Evolutionary conservation across 352 stramenopile genomes (phyloP).

Genomic region (Hyaloperonospora arabidopsidis): DNA sequence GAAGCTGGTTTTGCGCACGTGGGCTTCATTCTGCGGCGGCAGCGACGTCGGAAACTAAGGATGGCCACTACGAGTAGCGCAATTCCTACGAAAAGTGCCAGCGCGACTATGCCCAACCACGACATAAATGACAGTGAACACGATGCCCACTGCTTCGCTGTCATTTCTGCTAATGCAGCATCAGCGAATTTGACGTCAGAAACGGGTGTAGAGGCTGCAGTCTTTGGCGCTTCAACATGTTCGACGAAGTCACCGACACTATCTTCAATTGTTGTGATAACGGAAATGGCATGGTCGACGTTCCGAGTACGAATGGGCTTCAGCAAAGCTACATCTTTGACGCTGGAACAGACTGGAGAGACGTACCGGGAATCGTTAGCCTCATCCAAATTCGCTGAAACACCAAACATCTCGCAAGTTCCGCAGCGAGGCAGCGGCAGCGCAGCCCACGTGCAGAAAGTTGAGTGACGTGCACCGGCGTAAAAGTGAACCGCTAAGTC

Average conservation of each 20-base stretch:
- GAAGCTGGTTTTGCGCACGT: slow-evolving; percentile 9
- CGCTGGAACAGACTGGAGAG: slow-evolving; percentile 21
- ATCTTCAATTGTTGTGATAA: background rate
- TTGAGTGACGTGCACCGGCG: slow-evolving; percentile 3
- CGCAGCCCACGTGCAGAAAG: slow-evolving; percentile 33
- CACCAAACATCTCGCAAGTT: slow-evolving; percentile 42
- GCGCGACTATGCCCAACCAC: slow-evolving; percentile 18
- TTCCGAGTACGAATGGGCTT: slow-evolving; percentile 12
- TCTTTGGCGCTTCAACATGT: background rate
- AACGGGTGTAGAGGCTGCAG: background rate
- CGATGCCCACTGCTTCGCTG: slow-evolving; percentile 6
- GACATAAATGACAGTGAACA: slow-evolving; percentile 15
- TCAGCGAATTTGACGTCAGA: slow-evolving; percentile 4
- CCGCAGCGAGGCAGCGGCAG: slow-evolving; percentile 46
- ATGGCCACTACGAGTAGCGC: slow-evolving; percentile 15
- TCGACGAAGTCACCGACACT: background rate
- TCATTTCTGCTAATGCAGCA: slow-evolving; percentile 4
- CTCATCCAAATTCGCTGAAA: background rate
- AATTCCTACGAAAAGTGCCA: slow-evolving; percentile 15
- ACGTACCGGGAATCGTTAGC: background rate
- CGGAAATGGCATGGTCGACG: background rate
- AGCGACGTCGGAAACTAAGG: slow-evolving; percentile 14
- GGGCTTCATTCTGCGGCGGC: slow-evolving; percentile 7
- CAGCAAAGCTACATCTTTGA: slow-evolving; percentile 30
- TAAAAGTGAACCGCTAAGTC: slow-evolving; percentile 19